Evolutionary conservation across 805 yeast genomes (phyloP).

Genomic region (Zygosaccharomyces lentus): DNA sequence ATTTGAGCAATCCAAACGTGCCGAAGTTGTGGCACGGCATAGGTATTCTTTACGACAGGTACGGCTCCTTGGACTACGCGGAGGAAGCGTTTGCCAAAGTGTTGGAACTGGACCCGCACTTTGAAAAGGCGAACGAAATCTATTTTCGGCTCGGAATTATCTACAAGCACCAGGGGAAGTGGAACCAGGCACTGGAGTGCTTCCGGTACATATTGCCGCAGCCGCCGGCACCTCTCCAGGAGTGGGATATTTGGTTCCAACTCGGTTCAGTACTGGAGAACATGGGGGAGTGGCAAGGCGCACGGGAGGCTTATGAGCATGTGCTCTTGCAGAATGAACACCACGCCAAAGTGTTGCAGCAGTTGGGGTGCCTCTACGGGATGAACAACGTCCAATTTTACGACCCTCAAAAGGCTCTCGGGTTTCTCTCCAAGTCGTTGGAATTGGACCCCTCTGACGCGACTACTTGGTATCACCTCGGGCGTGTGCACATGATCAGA

Average conservation of each 20-base stretch:
- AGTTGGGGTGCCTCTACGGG: conserved; percentile 90
- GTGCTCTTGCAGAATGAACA: conserved; percentile 85
- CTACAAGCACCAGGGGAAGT: conserved; percentile 89
- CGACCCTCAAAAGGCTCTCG: conserved; percentile 79
- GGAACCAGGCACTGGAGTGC: conserved; percentile 85
- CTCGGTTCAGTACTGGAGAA: conserved; percentile 94
- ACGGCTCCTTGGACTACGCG: conserved; percentile 94
- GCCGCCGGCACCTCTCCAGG: conserved; percentile 95
- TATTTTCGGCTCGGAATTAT: conserved; percentile 95
- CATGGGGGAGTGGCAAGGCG: conserved; percentile 85
- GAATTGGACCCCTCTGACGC: conserved; percentile 91
- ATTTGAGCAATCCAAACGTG: conserved; percentile 86
- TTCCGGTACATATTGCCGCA: conserved; percentile 84
- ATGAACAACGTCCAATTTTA: conserved; percentile 54
- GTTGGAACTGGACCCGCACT: conserved; percentile 89
- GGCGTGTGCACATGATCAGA: conserved; percentile 94
- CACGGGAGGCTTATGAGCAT: conserved; percentile 92
- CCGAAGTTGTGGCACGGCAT: conserved; percentile 99
- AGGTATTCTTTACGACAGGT: conserved; percentile 92
- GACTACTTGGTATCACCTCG: conserved; percentile 94
- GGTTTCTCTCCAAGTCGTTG: conserved; percentile 76
- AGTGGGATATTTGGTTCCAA: conserved; percentile 98
- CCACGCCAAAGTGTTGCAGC: conserved; percentile 94
- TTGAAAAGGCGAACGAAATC: conserved; percentile 94
- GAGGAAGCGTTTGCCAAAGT: conserved; percentile 98